phyloP scores from a whole-genome alignment of 2,329 filamentous ascomycete species.

The Colletotrichum agaves region DNA sequence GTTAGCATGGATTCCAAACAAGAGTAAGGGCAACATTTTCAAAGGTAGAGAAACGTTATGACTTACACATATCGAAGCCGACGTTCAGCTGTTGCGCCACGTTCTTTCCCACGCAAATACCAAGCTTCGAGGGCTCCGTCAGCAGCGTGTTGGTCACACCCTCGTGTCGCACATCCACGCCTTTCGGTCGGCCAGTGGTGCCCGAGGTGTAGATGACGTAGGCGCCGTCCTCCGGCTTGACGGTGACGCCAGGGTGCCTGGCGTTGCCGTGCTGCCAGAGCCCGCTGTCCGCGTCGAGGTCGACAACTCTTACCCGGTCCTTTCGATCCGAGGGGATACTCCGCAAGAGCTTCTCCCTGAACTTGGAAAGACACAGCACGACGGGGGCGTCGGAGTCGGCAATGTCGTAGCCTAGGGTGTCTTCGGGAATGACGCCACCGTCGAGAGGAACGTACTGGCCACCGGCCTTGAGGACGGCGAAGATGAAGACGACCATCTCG shows the following conservation, averaged over 20 bases:
- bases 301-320: slow-evolving; percentile 27
- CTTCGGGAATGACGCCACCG: slow-evolving; percentile 61
- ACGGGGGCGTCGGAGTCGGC: slow-evolving; percentile 55
- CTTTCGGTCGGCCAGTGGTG: slow-evolving; percentile 68
- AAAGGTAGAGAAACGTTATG: slow-evolving; percentile 20
- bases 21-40: not conserved
- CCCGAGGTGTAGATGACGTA: slow-evolving; percentile 67
- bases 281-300: slow-evolving; percentile 31
- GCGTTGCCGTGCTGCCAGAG: slow-evolving; percentile 36
- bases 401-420: slow-evolving; percentile 60
- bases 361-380: slow-evolving; percentile 56
- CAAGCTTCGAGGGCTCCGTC: slow-evolving; percentile 49
- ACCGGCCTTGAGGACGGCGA: slow-evolving; percentile 65
- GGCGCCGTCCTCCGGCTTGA: slow-evolving; percentile 51
- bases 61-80: slow-evolving; percentile 70
- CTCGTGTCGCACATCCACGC: slow-evolving; percentile 66
- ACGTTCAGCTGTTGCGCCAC: slow-evolving; percentile 68
- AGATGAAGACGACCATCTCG: slow-evolving; percentile 67
- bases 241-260: slow-evolving; percentile 40
- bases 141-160: slow-evolving; percentile 36
- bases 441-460: slow-evolving; percentile 71
- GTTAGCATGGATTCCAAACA: slow-evolving; percentile 1
- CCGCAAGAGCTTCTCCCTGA: slow-evolving; percentile 31
- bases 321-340: slow-evolving; percentile 23
- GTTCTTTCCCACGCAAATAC: slow-evolving; percentile 59